Evolutionary conservation across 768 basidiomycete genomes (phyloP).

Genomic region (Phaeolepiota aurea): DNA sequence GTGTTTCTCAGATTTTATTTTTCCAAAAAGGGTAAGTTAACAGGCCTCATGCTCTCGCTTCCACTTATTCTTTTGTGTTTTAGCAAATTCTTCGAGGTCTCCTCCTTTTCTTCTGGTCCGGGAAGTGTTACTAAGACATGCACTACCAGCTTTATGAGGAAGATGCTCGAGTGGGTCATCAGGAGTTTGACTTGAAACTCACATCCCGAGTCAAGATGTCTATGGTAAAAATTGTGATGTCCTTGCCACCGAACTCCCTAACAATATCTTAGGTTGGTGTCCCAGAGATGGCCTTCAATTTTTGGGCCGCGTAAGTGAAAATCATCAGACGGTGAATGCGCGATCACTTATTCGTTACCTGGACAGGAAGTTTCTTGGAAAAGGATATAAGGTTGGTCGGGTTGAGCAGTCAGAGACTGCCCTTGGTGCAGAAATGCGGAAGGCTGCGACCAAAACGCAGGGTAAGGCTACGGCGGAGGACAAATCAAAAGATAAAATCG

Average conservation of each 20-base stretch:
- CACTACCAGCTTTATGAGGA: conserved; percentile 80
- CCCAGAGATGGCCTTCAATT: conserved; percentile 88
- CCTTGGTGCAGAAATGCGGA: conserved; percentile 92
- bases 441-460: conserved; percentile 61
- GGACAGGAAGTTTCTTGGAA: conserved; percentile 71
- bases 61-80: too few relatives aligned
- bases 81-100: conserved; percentile 80
- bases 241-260: not conserved
- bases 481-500: conserved; percentile 77
- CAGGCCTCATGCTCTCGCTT: too few relatives aligned
- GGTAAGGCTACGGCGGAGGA: conserved; percentile 47
- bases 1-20: conserved; percentile 61
- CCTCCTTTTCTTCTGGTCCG: not conserved
- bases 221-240: conserved; percentile 60
- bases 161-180: conserved; percentile 88
- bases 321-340: not conserved
- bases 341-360: conserved; percentile 3
- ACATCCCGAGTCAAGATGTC: conserved; percentile 96
- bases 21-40: conserved; percentile 88
- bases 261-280: conserved; percentile 68
- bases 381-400: conserved; percentile 89
- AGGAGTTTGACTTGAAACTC: conserved; percentile 90
- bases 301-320: conserved; percentile 74
- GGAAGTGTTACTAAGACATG: not conserved
- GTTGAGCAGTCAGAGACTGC: conserved; percentile 98